A percentile compares a stretch with the other conserved stretches of the same genome.
Conservation (phyloP, 768 basidiomycete species). For the Obba rivulosa region DNA sequence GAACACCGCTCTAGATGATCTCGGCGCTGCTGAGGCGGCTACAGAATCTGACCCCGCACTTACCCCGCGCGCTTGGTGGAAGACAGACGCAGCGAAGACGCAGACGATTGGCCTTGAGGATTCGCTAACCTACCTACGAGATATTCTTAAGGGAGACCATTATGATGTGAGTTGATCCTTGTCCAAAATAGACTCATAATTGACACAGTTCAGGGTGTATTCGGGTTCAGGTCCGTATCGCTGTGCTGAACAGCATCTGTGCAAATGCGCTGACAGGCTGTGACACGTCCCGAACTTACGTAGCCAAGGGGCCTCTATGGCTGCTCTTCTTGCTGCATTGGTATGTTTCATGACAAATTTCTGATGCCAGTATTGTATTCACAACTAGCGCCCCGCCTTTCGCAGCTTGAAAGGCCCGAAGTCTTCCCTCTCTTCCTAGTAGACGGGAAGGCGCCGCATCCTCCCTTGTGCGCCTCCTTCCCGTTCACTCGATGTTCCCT, state of each 20-base stretch:
- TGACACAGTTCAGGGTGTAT: constrained; percentile 49
- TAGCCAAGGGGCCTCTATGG: constrained; percentile 78
- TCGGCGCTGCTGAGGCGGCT: constrained; percentile 36
- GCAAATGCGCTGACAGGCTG: too few species aligned
- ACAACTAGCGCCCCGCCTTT: neutral
- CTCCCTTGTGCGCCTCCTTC: constrained; percentile 54
- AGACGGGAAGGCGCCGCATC: constrained; percentile 62
- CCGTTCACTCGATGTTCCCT: neutral
- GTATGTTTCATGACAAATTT: constrained; percentile 33
- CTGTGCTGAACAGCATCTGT: neutral
- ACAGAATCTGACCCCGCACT: constrained; percentile 42
- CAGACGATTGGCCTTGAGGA: constrained; percentile 52
- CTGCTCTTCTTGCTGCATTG: constrained; percentile 62
- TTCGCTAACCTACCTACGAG: constrained; percentile 47
- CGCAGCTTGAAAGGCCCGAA: constrained; percentile 49
- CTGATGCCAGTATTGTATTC: neutral
- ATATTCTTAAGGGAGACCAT: constrained; percentile 48
- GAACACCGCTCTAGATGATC: constrained; percentile 23
- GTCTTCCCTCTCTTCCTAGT: constrained; percentile 53
- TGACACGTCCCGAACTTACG: neutral
- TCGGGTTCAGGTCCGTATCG: constrained; percentile 65
- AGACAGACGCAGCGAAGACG: constrained; percentile 44
- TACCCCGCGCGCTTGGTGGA: constrained; percentile 72
- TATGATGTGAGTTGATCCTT: constrained; percentile 55
- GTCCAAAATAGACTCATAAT: constrained; percentile 7